These are phyloP conservation scores for Pulveroboletus sp. DNA, from an alignment of 768 basidiomycete genomes.

Conservation along the genomic window DNA sequence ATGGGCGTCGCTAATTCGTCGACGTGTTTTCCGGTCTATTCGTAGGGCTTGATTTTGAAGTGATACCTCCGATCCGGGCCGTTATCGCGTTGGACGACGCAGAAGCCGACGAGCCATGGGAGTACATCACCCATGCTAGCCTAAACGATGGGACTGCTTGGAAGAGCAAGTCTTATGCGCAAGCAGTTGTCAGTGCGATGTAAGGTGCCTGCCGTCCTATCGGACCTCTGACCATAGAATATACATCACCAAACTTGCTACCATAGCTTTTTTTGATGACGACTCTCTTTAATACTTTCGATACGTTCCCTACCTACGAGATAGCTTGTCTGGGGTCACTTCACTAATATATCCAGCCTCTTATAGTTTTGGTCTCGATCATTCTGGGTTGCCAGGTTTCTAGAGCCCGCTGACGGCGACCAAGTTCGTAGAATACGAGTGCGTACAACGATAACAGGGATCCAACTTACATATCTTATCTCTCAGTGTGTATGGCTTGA, in stretches of 20 bases:
- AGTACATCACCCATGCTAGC: slow-evolving; percentile 29
- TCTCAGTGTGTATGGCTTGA: not conserved
- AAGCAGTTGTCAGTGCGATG: slow-evolving; percentile 24
- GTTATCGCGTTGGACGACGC: slow-evolving; percentile 31
- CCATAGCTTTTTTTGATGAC: slow-evolving; percentile 10
- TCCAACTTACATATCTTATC: not conserved
- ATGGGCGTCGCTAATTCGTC: not conserved
- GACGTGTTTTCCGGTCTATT: not conserved
- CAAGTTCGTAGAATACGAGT: not conserved
- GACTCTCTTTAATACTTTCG: slow-evolving; percentile 15
- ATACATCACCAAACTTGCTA: slow-evolving; percentile 1
- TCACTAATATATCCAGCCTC: slow-evolving; percentile 13
- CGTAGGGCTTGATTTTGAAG: slow-evolving; percentile 27
- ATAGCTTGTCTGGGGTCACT: not conserved
- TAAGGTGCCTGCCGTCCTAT: slow-evolving; percentile 1
- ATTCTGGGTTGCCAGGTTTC: not conserved
- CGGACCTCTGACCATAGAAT: not conserved
- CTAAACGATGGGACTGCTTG: slow-evolving; percentile 24
- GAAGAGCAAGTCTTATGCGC: slow-evolving; percentile 32
- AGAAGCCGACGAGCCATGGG: slow-evolving; percentile 29
- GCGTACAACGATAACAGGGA: not conserved
- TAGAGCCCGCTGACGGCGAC: not conserved
- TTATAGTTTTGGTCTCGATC: not conserved
- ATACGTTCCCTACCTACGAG: slow-evolving; percentile 10
- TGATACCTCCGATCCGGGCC: slow-evolving; percentile 28